Evolutionary conservation across 2,329 filamentous ascomycete genomes (phyloP), one percentile per base, ranked within the genome.

Genomic region (Didymella exigua): DNA sequence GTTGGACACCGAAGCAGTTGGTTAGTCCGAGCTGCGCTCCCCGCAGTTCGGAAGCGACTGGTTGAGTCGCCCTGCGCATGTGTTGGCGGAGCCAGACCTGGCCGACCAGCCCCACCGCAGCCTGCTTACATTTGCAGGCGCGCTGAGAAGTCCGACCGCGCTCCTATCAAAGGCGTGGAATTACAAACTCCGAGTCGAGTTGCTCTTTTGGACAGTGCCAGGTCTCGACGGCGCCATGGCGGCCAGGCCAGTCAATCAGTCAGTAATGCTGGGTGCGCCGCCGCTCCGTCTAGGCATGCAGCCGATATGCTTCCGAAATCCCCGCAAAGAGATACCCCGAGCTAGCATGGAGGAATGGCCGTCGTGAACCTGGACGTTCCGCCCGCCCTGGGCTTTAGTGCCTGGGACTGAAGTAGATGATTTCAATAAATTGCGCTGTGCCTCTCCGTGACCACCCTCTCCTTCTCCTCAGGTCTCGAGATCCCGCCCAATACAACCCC

Each of bases 281-380:
- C 26, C 45, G 52, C 48, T 49, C 38, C 42, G 7, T 34, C 45
- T 37, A 36, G 19, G 24, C 36, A 46, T 58, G 49, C 49, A 52
- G 50, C 41, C 60, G 49, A 49, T 44, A 38, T 40, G 38, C 48
- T 40, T 58, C 63, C 57, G 61, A 61, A 21, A 52, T 30, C 43
- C 45, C 49, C 61, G 66, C 67, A 68, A 68, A 55, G 58, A 58
- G 54, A 68, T 70, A 58, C 62, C 59, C 71, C 69, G 70, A 74
- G 69, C 67, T 59, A 57, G 47, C 33, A 49, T 58, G 51, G 49
- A 56, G 24, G 47, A 57, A 45, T 58, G 48, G 56, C 71, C 71
- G 71, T 72, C 67, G 65, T 57, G 58, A 73, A 41, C 70, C 70
- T 71, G 49, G 23, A 42, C 55, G 52, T 66, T 61, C 70, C 70